Percentiles rank a stretch among this genome's conserved stretches.
These are phyloP conservation scores for Helicostylum pulchrum DNA, from an alignment of 192 early-diverging fungal genomes.

Conservation along the genomic window DNA sequence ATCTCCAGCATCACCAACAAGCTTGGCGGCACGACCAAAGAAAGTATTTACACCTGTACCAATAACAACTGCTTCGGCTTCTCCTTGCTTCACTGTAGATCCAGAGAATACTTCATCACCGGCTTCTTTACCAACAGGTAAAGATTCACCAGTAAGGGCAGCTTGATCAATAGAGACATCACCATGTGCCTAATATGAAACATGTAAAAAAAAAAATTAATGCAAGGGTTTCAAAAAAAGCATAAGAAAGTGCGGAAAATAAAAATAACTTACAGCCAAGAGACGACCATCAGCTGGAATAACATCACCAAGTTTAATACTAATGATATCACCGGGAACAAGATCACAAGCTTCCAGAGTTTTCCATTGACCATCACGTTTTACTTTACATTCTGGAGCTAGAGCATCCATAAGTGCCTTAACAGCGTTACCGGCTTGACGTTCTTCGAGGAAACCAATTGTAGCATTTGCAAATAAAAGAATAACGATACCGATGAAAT, in stretches of 20 bases:
- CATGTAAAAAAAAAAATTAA: neutral
- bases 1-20: conserved; percentile 71
- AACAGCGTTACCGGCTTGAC: conserved; percentile 83
- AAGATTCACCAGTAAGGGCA: conserved; percentile 67
- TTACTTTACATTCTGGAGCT: conserved; percentile 81
- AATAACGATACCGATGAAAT: conserved; percentile 78
- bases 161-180: conserved; percentile 67
- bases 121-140: conserved; percentile 67
- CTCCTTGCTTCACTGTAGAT: conserved; percentile 78
- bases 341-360: conserved; percentile 69
- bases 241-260: neutral
- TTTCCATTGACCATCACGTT: conserved; percentile 76
- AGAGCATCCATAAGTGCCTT: conserved; percentile 89
- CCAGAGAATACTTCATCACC: conserved; percentile 75
- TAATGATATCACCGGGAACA: conserved; percentile 87
- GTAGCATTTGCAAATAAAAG: conserved; percentile 78
- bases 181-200: conserved; percentile 22
- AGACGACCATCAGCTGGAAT: conserved; percentile 84
- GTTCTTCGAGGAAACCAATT: conserved; percentile 88
- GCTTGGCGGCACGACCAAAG: conserved; percentile 78
- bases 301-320: conserved; percentile 81
- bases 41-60: conserved; percentile 78
- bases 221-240: conserved; percentile 12
- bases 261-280: conserved; percentile 49
- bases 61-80: conserved; percentile 75